Base-by-base conservation (phyloP, 2,329 filamentous ascomycete species). In the Bipolaris cookei region DNA sequence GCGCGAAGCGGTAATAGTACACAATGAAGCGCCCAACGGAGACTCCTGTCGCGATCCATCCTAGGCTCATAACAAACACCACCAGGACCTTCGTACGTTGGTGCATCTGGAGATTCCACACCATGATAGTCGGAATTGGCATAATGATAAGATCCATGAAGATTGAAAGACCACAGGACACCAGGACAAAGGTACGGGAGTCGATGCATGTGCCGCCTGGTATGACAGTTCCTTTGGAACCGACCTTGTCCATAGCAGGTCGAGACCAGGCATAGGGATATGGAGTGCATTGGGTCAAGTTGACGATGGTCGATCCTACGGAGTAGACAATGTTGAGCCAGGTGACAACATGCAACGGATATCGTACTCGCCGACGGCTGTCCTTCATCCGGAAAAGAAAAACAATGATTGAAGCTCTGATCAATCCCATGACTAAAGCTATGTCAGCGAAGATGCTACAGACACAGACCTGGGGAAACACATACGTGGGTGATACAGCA, bases 31-130 rank as follows among this genome's bases (percentile, higher is more conserved):
- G 77, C 25, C 69, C 69, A 10, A 76, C 63, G 8, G 72, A 74
- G 2, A 73, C 71, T 3, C 65, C 68, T 35, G 74, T 75, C 13
- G 73, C 72, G 13, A 76, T 61, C 71, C 72, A 75, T 3, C 73
- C 73, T 52, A 76, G 53, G 23, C 67, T 72, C 70, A 76, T 74
- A 14, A 75, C 68, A 14, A 67, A 37, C 0, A 73, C 70, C 2
- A 75, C 70, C 0, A 71, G 64, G 1, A 67, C 60, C 57, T 75
- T 75, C 1, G 77, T 79, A 10, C 74, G 72, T 23, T 64, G 52
- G 1, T 73, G 72, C 75, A 81, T 78, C 49, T 78, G 74, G 16
- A 81, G 66, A 11, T 74, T 72, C 78, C 78, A 81, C 1, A 81
- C 73, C 64, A 78, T 76, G 5, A 77, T 72, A 32, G 78, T 72